Base-by-base conservation (phyloP, 306 rosid species). In the Cicer judaicum region DNA sequence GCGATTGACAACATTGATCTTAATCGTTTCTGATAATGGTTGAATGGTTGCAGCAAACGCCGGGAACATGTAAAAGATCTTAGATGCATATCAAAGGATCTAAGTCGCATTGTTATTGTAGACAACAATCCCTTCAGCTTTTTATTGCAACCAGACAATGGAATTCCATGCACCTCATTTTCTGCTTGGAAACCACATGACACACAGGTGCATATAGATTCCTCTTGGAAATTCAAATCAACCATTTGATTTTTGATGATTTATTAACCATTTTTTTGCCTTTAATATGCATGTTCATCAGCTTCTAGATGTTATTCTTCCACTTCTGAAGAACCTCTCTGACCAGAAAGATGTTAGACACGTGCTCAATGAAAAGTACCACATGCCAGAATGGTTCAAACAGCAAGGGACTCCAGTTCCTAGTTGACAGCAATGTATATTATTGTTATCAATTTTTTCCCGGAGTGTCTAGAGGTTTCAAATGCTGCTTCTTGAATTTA, bases 81-180 rank as follows among this genome's bases (percentile, higher is more conserved):
- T 14, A 84, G 87, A 16, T 83, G 90, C 84, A 60, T 93, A 61
- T 82, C 87, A 10, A 84, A 83, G 72, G 91, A 91, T 85, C 84
- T 88, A 60, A 77, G 85, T 63, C 89, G 91, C 43, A 63, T 85
- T 49, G 97, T 93, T 53, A 84, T 91, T 54, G 93, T 91, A 13
- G 98, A 93, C 68, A 89, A 93, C 88, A 91, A 91, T 69, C 97
- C 98, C 3, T 91, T 83, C 63, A 93, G 97, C 85, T 93, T 93
- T 78, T 49, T 91, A 80, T 77, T 89, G 88, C 98, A 91, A 83
- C 98, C 98, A 15, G 40, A 84, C 72, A 93, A 93, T 81, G 97
- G 98, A 70, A 82, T 93, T 78, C 98, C 97, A 1, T 93, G 98
- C 75, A 39, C 88, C 40, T 90, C 98, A 13, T 93, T 93, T 75